Evolutionary conservation across 345 rosid genomes (phyloP), one percentile per base, ranked within the genome.

Genomic region (Stellera chamaejasme): DNA sequence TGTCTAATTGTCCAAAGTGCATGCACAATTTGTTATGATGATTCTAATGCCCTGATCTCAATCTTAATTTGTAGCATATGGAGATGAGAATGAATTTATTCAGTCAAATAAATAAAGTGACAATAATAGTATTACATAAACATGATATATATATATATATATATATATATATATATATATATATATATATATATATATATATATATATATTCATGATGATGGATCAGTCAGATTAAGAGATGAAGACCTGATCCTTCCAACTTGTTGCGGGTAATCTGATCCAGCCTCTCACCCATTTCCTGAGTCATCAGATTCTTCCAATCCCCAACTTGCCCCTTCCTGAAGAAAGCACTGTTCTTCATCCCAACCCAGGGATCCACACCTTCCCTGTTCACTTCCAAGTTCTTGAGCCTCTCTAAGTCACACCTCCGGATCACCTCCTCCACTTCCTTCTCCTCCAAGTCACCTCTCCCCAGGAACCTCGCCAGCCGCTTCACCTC

Each of bases 391-490:
- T 72, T 78, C 5, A 72, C 71, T 57, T 78, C 79, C 60, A 72
- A 61, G 62, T 43, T 69, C 54, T 74, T 75, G 0, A 78, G 52
- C 73, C 83, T 69, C 12, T 78, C 77, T 27, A 78, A 39, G 56
- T 71, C 70, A n/a, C 73, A 75, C 54, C 67, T 65, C 71, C 69
- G 26, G 0, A 65, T 5, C 19, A 70, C 50, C 13, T 73, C 45
- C 2, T 79, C 74, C 27, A 66, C 72, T 3, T 73, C 64, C 13
- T 67, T 65, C 7, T 70, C 78, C 2, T 42, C 39, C 10, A 5
- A 56, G n/a, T 65, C 43, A 0, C 68, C 43, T 45, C 49, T 53
- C 10, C 58, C 69, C 0, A 73, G 56, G 44, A 79, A 79, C 9
- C 11, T 26, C 12, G 70, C 70, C 1, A 77, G 58, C 47, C 39